Evolutionary conservation across 306 rosid genomes (phyloP).

Genomic region (Vicia villosa): DNA sequence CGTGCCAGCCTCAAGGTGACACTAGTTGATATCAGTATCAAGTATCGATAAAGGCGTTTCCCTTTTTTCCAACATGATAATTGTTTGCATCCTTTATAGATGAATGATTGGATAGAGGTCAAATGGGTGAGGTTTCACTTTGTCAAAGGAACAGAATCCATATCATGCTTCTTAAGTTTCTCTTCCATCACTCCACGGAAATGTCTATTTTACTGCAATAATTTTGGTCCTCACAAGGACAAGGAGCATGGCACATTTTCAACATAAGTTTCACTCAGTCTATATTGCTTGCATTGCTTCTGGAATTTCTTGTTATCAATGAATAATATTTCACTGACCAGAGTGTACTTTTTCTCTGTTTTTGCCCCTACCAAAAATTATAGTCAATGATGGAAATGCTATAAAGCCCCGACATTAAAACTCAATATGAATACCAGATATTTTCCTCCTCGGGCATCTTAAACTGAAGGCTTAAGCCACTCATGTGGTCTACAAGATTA

Average conservation of each 20-base stretch:
- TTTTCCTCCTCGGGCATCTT: constrained; percentile 45
- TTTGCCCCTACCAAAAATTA: constrained; percentile 14
- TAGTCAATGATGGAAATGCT: constrained; percentile 26
- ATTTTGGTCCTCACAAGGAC: neutral
- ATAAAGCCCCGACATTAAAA: neutral
- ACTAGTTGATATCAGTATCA: neutral
- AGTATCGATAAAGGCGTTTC: neutral
- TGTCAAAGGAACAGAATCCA: neutral
- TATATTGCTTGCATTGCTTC: neutral
- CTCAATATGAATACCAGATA: constrained; percentile 26
- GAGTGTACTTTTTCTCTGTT: neutral
- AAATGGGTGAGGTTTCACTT: constrained; percentile 3
- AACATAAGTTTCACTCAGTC: neutral
- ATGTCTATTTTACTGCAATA: neutral
- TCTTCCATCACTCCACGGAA: constrained; percentile 17
- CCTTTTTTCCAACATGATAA: neutral
- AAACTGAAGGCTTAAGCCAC: constrained; percentile 40
- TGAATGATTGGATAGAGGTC: neutral
- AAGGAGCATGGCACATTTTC: constrained; percentile 12
- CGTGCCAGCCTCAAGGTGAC: constrained; percentile 14
- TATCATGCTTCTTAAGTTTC: constrained; percentile 24
- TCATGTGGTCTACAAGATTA: constrained; percentile 68
- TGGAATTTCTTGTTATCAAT: neutral
- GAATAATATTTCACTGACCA: constrained; percentile 8
- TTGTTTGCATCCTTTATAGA: neutral